Percentiles rank a stretch among this genome's conserved stretches.
Evolutionary conservation across 2,329 filamentous ascomycete genomes (phyloP).

Genomic region (Daldinia eschscholtzii): DNA sequence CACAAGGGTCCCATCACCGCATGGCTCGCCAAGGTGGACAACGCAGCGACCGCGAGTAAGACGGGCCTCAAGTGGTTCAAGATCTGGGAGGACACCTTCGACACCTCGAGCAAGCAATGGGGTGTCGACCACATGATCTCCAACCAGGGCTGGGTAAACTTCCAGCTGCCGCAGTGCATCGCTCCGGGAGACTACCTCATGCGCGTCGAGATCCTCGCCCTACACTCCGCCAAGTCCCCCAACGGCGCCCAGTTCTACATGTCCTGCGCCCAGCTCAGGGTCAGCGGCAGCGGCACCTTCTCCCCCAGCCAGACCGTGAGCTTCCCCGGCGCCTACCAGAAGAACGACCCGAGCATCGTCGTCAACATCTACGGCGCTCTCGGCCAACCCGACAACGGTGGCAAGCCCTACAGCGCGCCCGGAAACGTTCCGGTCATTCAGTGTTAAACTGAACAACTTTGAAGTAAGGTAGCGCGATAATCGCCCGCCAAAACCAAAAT

Average conservation of each 20-base stretch:
- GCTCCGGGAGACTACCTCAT: constrained; percentile 68
- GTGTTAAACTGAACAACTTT: constrained; percentile 38
- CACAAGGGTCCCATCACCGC: constrained; percentile 68
- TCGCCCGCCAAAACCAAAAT: constrained; percentile 4
- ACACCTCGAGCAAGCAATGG: constrained; percentile 60
- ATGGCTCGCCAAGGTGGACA: constrained; percentile 66
- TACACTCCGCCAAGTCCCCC: constrained; percentile 61
- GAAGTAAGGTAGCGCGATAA: background rate
- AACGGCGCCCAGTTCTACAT: constrained; percentile 60
- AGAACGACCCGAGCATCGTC: constrained; percentile 59
- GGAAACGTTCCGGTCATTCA: constrained; percentile 52
- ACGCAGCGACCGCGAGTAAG: constrained; percentile 60
- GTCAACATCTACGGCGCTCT: constrained; percentile 62
- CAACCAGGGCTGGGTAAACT: constrained; percentile 61
- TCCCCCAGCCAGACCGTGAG: constrained; percentile 55
- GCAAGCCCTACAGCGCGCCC: constrained; percentile 57
- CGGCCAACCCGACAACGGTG: constrained; percentile 58
- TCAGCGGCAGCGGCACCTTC: constrained; percentile 56
- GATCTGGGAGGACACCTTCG: constrained; percentile 64
- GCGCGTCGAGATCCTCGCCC: constrained; percentile 66
- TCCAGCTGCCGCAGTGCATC: constrained; percentile 64
- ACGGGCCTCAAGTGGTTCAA: constrained; percentile 66
- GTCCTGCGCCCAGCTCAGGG: constrained; percentile 58
- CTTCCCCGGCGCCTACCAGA: constrained; percentile 61
- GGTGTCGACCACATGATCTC: constrained; percentile 61